Evolutionary conservation across 495 filamentous ascomycete species (phyloP).

Genomic region (Cairneyella variabilis): DNA sequence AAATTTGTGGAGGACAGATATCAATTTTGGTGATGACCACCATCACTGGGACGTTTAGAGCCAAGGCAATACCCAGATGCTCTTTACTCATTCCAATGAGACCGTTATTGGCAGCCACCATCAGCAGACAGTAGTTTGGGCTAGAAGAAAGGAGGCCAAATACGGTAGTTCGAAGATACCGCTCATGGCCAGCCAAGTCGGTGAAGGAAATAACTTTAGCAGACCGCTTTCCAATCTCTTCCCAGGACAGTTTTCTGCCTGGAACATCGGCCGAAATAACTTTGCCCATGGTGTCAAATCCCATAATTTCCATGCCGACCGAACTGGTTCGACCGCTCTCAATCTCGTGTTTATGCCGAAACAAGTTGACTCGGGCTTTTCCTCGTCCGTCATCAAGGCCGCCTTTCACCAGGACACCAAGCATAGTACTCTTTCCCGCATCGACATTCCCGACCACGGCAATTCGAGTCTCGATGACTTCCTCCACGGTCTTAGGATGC

Average conservation of each 20-base stretch:
- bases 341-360: constrained; percentile 96
- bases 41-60: constrained; percentile 95
- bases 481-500: constrained; percentile 68
- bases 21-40: constrained; percentile 98
- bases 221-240: constrained; percentile 93
- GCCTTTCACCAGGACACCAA: constrained; percentile 94
- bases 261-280: constrained; percentile 76
- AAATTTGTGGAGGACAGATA: constrained; percentile 93
- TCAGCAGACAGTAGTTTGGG: constrained; percentile 95
- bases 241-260: constrained; percentile 89
- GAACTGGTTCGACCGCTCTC: constrained; percentile 94
- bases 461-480: constrained; percentile 93
- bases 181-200: constrained; percentile 92
- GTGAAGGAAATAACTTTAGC: constrained; percentile 97
- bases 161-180: constrained; percentile 92
- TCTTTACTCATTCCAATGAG: constrained; percentile 98
- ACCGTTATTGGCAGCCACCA: constrained; percentile 98
- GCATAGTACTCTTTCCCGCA: constrained; percentile 94
- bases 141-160: constrained; percentile 93
- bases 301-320: constrained; percentile 98
- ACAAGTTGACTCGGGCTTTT: constrained; percentile 92
- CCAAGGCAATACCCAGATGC: constrained; percentile 91
- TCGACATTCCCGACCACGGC: constrained; percentile 97
- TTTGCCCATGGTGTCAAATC: constrained; percentile 86
- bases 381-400: constrained; percentile 92